These are phyloP conservation scores for Climacium dendroides DNA, from an alignment of 225 moss, liverwort and hornwort genomes.

Conservation along the genomic window DNA sequence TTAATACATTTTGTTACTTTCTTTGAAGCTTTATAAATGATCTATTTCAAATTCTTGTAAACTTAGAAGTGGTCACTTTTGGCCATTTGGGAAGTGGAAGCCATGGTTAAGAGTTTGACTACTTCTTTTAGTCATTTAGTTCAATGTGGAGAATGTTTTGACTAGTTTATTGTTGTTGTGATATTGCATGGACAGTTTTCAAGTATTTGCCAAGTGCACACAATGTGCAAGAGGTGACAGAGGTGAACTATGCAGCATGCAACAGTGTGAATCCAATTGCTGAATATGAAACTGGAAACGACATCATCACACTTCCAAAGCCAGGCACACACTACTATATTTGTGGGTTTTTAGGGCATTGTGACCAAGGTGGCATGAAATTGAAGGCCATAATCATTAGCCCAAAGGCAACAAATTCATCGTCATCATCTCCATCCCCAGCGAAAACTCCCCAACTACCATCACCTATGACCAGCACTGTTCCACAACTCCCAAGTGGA, in stretches of 20 bases:
- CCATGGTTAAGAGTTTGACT: not conserved
- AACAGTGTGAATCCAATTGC: conserved; percentile 1
- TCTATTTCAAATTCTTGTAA: not conserved
- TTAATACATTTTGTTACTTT: not conserved
- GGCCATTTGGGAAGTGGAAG: accelerated
- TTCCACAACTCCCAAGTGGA: not conserved
- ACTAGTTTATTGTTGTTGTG: not conserved
- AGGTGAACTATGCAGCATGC: not conserved
- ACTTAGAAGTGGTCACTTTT: not conserved
- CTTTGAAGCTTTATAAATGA: not conserved
- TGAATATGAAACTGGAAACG: conserved; percentile 7
- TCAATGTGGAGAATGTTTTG: not conserved
- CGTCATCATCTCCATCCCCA: not conserved
- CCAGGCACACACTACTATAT: conserved; percentile 18
- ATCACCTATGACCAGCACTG: not conserved
- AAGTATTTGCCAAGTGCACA: conserved; percentile 25
- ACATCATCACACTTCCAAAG: not conserved
- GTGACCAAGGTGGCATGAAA: conserved; percentile 22
- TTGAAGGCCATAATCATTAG: not conserved
- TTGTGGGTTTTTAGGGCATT: conserved; percentile 28
- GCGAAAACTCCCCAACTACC: not conserved
- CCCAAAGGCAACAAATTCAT: not conserved
- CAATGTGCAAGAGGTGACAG: conserved; percentile 28
- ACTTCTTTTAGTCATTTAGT: not conserved
- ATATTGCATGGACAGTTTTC: not conserved